Conservation (phyloP, 768 basidiomycete genomes). For the Boletus rufocinnamomeus region DNA sequence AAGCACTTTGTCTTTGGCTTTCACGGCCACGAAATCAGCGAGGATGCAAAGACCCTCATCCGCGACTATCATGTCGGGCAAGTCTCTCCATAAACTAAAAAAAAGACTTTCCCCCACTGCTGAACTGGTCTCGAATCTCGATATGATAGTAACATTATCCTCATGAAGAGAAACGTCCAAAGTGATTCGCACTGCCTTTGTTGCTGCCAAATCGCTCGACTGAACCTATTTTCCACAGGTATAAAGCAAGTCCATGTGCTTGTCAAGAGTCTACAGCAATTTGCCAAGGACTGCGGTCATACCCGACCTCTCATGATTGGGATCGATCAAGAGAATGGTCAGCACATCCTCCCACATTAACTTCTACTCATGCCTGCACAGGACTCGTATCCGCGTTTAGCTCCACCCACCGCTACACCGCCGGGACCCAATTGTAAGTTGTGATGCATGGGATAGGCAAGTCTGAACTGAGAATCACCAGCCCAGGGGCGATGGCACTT, state of each 20-base stretch:
- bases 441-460: not conserved
- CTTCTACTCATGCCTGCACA: slow-evolving; percentile 22
- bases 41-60: slow-evolving; percentile 57
- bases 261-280: slow-evolving; percentile 49
- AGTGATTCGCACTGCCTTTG: slow-evolving; percentile 34
- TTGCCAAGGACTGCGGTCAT: slow-evolving; percentile 62
- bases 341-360: not conserved
- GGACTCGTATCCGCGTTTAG: slow-evolving; percentile 73
- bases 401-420: slow-evolving; percentile 28
- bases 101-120: not conserved
- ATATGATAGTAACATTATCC: slow-evolving; percentile 58
- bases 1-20: slow-evolving; percentile 77
- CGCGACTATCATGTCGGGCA: slow-evolving; percentile 62
- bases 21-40: slow-evolving; percentile 53
- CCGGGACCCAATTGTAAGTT: slow-evolving; percentile 70
- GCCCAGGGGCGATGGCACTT: slow-evolving; percentile 75
- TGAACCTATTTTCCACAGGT: slow-evolving; percentile 37
- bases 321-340: slow-evolving; percentile 78
- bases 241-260: slow-evolving; percentile 52
- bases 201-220: not conserved
- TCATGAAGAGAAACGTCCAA: slow-evolving; percentile 68
- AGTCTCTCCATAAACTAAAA: slow-evolving; percentile 3
- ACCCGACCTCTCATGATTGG: slow-evolving; percentile 60
- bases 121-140: slow-evolving; percentile 3
- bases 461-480: slow-evolving; percentile 26